phyloP scores from a whole-genome alignment of 169 alveolate genomes.

The Plasmodium adleri region DNA sequence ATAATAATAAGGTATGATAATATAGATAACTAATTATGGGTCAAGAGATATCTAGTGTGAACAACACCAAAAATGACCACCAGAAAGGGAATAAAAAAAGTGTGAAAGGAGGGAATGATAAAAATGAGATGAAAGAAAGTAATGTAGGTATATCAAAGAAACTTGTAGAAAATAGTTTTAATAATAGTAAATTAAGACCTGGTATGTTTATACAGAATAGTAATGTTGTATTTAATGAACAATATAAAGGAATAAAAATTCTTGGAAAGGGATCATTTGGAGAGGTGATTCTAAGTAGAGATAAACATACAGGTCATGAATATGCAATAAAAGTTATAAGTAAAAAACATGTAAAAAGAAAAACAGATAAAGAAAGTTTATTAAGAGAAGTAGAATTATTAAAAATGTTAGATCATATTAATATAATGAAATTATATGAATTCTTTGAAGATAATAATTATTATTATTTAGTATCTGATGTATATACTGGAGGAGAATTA shows the following conservation, averaged over 20 bases:
- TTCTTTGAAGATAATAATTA: slow-evolving; percentile 91
- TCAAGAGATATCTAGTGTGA: slow-evolving; percentile 39
- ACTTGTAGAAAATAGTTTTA: slow-evolving; percentile 44
- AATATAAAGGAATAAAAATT: slow-evolving; percentile 90
- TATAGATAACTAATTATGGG: slow-evolving; percentile 18
- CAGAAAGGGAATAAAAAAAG: slow-evolving; percentile 26
- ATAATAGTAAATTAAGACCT: slow-evolving; percentile 84
- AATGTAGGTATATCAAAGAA: slow-evolving; percentile 23
- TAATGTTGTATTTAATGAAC: slow-evolving; percentile 87
- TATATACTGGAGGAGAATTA: slow-evolving; percentile 96
- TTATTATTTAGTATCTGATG: slow-evolving; percentile 92
- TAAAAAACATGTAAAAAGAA: slow-evolving; percentile 90
- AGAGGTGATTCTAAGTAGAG: slow-evolving; percentile 91
- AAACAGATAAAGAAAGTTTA: slow-evolving; percentile 88
- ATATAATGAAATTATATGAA: slow-evolving; percentile 92
- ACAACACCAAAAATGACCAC: slow-evolving; percentile 31
- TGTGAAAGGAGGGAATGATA: slow-evolving; percentile 28
- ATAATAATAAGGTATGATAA: too few relatives aligned
- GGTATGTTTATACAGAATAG: slow-evolving; percentile 93
- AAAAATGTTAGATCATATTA: slow-evolving; percentile 91
- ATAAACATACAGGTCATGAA: slow-evolving; percentile 90
- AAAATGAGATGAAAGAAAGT: slow-evolving; percentile 18
- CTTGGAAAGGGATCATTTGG: slow-evolving; percentile 96
- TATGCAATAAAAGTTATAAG: slow-evolving; percentile 93
- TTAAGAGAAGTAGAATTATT: slow-evolving; percentile 90